phyloP scores from a whole-genome alignment of 1,284 basidiomycete species.

The Ustilago shanxiensis region DNA sequence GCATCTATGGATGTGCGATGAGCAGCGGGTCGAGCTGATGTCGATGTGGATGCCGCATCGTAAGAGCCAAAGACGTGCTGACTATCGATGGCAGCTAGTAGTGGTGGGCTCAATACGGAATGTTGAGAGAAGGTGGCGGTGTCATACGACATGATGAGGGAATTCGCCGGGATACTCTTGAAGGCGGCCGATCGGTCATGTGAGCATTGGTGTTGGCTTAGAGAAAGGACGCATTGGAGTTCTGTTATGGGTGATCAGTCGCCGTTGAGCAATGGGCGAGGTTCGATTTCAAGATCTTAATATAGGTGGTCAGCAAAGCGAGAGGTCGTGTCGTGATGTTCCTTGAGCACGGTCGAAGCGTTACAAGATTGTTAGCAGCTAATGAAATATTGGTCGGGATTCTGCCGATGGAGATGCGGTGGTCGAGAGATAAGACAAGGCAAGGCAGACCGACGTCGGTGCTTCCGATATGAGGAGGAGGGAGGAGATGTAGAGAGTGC shows the following conservation, averaged over 20 bases:
- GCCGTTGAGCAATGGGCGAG: not conserved
- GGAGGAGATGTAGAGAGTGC: not conserved
- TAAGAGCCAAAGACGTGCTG: conserved; percentile 37
- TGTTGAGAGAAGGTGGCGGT: conserved; percentile 30
- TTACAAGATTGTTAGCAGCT: too few species aligned
- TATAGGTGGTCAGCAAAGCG: not conserved
- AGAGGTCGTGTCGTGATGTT: not conserved
- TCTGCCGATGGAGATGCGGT: not conserved
- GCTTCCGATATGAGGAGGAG: not conserved
- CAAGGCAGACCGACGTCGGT: not conserved
- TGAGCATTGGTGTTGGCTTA: conserved; percentile 6
- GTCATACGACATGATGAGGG: conserved; percentile 39
- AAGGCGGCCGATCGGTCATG: conserved; percentile 15
- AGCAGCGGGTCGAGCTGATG: conserved; percentile 3
- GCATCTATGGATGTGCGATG: conserved; percentile 8
- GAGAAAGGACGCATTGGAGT: too few species aligned
- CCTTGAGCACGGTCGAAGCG: too few species aligned
- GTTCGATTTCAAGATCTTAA: too few species aligned
- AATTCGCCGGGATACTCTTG: conserved; percentile 6
- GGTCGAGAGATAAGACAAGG: not conserved
- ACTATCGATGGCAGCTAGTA: conserved; percentile 42
- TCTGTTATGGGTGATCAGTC: not conserved
- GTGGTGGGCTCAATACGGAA: conserved; percentile 43
- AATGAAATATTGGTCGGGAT: not conserved
- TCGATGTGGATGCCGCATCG: conserved; percentile 2